Evolutionary conservation across 2,329 filamentous ascomycete genomes (phyloP), one percentile per base, ranked within the genome.

Genomic region (Cercospora citrullina): DNA sequence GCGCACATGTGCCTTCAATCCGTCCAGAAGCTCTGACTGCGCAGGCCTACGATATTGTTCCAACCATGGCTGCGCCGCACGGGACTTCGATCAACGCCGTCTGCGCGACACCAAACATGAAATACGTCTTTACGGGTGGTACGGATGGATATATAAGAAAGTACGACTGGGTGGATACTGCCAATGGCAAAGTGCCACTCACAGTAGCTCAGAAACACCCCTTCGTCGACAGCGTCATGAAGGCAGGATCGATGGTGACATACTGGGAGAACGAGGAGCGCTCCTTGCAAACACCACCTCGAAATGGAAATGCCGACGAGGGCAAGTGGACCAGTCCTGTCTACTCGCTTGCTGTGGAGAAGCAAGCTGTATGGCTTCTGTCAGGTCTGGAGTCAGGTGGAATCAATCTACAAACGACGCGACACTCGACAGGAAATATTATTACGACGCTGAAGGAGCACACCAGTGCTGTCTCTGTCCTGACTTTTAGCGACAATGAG

Each of bases 181-280:
- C 96, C 73, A 99, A 99, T 77, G 93, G 93, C 71, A 97, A 97
- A 81, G 87, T 95, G 36, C 89, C 94, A 69, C 83, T 99, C 74
- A 99, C 95, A 0, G 95, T 99, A 5, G 95, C 95, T 33, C 95
- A 99, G 81, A 87, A 92, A 60, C 95, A 99, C 77, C 95, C 95
- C 0, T 99, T 98, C 75, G 95, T 99, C 48, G 95, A 99, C 78
- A 97, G 92, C 74, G 95, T 99, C 53, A 92, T 93, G 65, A 99
- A 99, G 80, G 94, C 94, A 2, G 95, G 94, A 1, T 92, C 97
- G 5, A 82, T 98, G 60, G 90, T 97, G 86, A 96, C 92, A 62
- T 99, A 99, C 79, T 99, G 95, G 95, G 95, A 97, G 79, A 99
- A 98, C 75, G 94, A 97, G 78, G 94, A 99, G 77, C 87, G 88